Evolutionary conservation across 2,329 filamentous ascomycete species (phyloP).

Genomic region (Exophiala oligosperma): DNA sequence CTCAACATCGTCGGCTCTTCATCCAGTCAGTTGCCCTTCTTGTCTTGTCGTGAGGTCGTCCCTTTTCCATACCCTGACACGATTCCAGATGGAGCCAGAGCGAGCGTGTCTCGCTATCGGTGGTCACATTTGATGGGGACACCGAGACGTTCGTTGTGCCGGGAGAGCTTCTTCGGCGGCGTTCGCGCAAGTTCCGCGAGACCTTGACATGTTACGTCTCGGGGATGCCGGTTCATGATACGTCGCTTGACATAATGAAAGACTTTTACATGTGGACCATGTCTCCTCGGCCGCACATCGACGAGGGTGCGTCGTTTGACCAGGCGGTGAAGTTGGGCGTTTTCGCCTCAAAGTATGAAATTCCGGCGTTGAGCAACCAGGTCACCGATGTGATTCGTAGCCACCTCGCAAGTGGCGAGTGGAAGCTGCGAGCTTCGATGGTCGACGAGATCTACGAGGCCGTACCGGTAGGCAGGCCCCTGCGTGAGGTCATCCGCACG

Average conservation of each 20-base stretch:
- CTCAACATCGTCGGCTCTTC: slow-evolving; percentile 12
- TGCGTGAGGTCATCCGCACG: slow-evolving; percentile 22
- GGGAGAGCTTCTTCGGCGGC: slow-evolving; percentile 16
- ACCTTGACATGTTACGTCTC: not conserved
- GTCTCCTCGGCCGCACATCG: slow-evolving; percentile 10
- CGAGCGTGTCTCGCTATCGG: slow-evolving; percentile 9
- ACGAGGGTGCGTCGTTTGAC: slow-evolving; percentile 10
- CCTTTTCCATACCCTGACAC: not conserved
- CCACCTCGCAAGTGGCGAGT: slow-evolving; percentile 20
- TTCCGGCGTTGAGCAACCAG: slow-evolving; percentile 24
- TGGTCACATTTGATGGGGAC: not conserved
- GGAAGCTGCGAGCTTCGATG: slow-evolving; percentile 14
- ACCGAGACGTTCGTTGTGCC: slow-evolving; percentile 8
- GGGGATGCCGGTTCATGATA: slow-evolving; percentile 8
- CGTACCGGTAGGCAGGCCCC: slow-evolving; percentile 9
- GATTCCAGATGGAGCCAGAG: slow-evolving; percentile 20
- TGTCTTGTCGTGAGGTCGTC: not conserved
- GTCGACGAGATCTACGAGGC: slow-evolving; percentile 23
- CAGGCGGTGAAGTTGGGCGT: slow-evolving; percentile 19
- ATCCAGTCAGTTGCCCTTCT: slow-evolving; percentile 9
- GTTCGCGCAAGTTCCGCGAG: slow-evolving; percentile 18
- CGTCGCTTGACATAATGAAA: slow-evolving; percentile 10
- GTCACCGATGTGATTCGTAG: slow-evolving; percentile 20
- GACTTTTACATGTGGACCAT: slow-evolving; percentile 24
- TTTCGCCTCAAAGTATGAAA: slow-evolving; percentile 21